These are phyloP conservation scores for Melaleuca alternifolia DNA, from an alignment of 345 rosid species.

Conservation along the genomic window DNA sequence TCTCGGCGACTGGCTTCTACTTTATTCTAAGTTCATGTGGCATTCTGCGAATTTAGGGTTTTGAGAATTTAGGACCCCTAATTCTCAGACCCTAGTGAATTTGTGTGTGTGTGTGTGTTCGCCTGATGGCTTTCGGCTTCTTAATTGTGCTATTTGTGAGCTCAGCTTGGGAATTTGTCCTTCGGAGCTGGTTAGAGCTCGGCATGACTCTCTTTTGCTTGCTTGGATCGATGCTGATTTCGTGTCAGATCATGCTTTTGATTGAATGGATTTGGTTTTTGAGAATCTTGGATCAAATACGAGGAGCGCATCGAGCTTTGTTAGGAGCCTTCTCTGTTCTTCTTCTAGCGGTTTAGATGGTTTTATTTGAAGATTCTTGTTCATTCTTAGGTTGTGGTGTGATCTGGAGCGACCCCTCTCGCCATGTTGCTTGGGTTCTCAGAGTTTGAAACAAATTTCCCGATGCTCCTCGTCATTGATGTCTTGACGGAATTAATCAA, in stretches of 20 bases:
- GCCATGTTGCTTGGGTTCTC: background rate
- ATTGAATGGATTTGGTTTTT: background rate
- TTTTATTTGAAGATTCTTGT: background rate
- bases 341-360: background rate
- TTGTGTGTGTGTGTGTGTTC: background rate
- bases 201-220: background rate
- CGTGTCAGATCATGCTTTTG: background rate
- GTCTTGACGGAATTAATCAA: background rate
- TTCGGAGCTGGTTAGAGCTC: background rate
- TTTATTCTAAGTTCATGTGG: background rate
- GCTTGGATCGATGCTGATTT: background rate
- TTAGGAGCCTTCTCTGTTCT: background rate
- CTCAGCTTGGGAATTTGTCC: background rate
- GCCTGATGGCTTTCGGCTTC: background rate
- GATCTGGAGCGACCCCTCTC: background rate
- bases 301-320: background rate
- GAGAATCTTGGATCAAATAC: background rate
- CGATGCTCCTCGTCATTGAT: background rate
- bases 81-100: background rate
- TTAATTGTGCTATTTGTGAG: background rate
- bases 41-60: background rate
- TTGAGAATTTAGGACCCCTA: background rate
- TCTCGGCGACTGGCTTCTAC: background rate
- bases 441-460: no score
- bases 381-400: background rate